Evolutionary conservation across 2,329 filamentous ascomycete genomes (phyloP).

Genomic region (Botryotinia convoluta): DNA sequence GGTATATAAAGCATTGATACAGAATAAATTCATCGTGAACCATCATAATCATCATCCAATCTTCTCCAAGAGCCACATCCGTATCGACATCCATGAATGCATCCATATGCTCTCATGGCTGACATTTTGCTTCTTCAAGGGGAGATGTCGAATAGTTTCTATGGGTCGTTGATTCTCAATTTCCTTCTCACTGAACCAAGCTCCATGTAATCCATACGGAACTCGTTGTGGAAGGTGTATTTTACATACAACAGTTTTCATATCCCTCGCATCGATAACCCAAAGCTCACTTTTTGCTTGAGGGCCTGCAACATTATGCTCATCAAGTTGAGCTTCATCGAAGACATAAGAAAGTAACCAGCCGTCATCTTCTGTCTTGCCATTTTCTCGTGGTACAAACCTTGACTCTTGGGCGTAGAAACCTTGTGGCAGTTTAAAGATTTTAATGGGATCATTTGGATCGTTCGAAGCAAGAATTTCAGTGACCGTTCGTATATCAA

Average conservation of each 20-base stretch:
- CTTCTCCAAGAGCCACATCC: neutral
- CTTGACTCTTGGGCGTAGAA: conserved; percentile 67
- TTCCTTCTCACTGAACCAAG: conserved; percentile 56
- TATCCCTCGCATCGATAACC: conserved; percentile 62
- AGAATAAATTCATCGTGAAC: neutral
- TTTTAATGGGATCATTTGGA: conserved; percentile 54
- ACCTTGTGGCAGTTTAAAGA: conserved; percentile 58
- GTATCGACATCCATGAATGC: conserved; percentile 2
- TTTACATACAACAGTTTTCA: conserved; percentile 58
- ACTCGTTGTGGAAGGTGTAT: conserved; percentile 63
- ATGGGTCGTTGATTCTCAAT: conserved; percentile 46
- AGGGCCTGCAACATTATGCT: conserved; percentile 36
- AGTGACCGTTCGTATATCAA: conserved; percentile 55
- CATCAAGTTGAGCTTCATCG: conserved; percentile 61
- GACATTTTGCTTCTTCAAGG: neutral
- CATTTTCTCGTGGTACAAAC: conserved; percentile 53
- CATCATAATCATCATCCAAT: neutral
- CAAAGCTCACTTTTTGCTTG: conserved; percentile 60
- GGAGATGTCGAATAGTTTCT: conserved; percentile 29
- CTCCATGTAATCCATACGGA: conserved; percentile 66
- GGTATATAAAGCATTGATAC: neutral
- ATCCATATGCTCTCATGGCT: neutral
- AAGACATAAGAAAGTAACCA: conserved; percentile 69
- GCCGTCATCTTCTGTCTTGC: conserved; percentile 59
- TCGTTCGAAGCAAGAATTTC: conserved; percentile 50